Evolutionary conservation across 371 early-diverging fungal genomes (phyloP).

Genomic region (Lichtheimia ramosa): DNA sequence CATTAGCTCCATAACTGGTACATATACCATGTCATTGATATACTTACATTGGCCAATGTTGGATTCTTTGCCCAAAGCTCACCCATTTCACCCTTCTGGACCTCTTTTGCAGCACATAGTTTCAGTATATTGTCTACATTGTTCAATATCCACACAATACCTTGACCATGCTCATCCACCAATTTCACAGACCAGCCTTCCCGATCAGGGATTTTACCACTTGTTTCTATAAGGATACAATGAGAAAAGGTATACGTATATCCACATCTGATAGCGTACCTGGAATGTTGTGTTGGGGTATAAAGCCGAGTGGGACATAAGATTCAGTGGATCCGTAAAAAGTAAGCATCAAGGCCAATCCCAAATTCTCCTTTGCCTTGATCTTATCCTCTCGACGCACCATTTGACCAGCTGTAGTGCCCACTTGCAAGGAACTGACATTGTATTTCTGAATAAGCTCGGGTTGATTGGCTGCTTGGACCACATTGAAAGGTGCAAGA

Average conservation of each 20-base stretch:
- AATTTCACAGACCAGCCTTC: background rate
- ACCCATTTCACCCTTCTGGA: background rate
- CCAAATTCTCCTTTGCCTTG: background rate
- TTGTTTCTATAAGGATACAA: background rate
- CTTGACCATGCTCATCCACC: background rate
- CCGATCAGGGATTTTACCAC: background rate
- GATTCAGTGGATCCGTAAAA: background rate
- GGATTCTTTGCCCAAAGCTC: conserved; percentile 1
- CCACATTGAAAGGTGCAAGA: background rate
- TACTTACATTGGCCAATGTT: background rate
- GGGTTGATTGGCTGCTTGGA: background rate
- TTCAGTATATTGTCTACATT: background rate
- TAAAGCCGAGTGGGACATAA: background rate
- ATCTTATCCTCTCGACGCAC: background rate
- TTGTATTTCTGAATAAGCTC: background rate
- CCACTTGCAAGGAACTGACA: background rate
- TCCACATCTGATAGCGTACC: too few species aligned
- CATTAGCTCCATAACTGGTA: too few species aligned
- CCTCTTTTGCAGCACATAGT: background rate
- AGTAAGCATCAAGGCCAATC: background rate
- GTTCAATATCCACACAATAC: background rate
- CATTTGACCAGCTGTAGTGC: background rate
- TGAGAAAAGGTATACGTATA: too few species aligned
- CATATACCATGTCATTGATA: background rate
- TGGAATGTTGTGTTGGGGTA: background rate